Base-by-base conservation (phyloP, 768 basidiomycete species). In the Rhodocollybia butyracea region DNA sequence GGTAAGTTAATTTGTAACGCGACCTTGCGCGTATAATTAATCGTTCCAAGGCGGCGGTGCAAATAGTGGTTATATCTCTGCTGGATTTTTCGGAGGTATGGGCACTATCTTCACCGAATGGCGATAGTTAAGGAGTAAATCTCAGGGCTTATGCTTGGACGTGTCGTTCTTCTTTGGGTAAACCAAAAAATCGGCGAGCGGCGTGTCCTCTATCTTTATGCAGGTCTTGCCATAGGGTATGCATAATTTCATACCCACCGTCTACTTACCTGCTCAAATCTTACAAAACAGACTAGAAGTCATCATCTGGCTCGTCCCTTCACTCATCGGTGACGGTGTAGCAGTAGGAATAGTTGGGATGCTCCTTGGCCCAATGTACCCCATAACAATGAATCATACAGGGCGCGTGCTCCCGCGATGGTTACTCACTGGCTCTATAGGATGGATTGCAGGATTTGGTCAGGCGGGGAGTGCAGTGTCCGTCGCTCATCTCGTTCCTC, bases 371-470 rank as follows among this genome's bases (percentile, higher is more conserved):
- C 83, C 81, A 5, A 74, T 84, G 63, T 83, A 80, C 61, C 81
- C 80, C 1, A 72, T 81, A 38, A 66, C 77, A 12, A 77, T 87
- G 75, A 81, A 80, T 62, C 75, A 83, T 22, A 68, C 78, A 3
- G 70, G 76, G n/a, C 69, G 76, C 2, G 70, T 86, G 34, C 62
- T 88, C 17, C 86, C 87, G 13, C 70, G 68, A 4, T 80, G 80
- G 70, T 65, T 88, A 4, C 43, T 56, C 45, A 29, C 76, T 40
- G 81, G 78, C n/a, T 76, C 82, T 7, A 83, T 87, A 32, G 85
- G 85, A 12, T 86, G 83, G 84, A 83, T 86, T 24, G 82, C 84
- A 10, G 82, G 80, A 2, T 78, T 83, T 29, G 88, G 89, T 0
- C 84, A 86, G 62, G 82, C 86, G 2, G 89, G 89, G 15, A 83